Evolutionary conservation across 106 monocot genomes (phyloP).

Genomic region (Agapanthus africanus): DNA sequence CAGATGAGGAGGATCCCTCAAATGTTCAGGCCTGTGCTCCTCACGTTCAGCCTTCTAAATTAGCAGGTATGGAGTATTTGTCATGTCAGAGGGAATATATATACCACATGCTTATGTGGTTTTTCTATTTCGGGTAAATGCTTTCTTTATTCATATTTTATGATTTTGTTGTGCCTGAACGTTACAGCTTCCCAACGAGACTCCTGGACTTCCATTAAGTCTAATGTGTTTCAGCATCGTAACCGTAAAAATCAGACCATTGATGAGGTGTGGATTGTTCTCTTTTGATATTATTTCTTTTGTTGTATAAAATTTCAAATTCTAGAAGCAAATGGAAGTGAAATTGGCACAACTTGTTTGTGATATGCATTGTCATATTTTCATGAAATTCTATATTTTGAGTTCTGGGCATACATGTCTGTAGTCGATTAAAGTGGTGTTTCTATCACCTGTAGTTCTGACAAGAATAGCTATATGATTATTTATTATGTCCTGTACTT

Average conservation of each 20-base stretch:
- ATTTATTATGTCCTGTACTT: neutral
- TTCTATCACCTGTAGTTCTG: neutral
- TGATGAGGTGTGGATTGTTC: slow-evolving; percentile 65
- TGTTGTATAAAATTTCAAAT: neutral
- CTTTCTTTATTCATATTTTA: too few relatives aligned
- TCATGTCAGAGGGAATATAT: neutral
- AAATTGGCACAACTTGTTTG: neutral
- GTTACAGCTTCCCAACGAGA: slow-evolving; percentile 32
- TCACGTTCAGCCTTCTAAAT: slow-evolving; percentile 18
- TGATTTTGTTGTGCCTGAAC: slow-evolving; percentile 3
- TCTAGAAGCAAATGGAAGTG: neutral
- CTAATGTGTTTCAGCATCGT: slow-evolving; percentile 79
- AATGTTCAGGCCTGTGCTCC: slow-evolving; percentile 7
- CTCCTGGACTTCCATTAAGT: slow-evolving; percentile 52
- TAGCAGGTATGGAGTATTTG: slow-evolving; percentile 27
- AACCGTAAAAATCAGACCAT: slow-evolving; percentile 69
- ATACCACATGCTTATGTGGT: too few relatives aligned
- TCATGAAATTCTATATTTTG: neutral
- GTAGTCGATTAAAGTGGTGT: neutral
- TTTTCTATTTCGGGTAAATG: too few relatives aligned
- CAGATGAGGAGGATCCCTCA: slow-evolving; percentile 58
- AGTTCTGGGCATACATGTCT: neutral
- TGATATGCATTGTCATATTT: neutral
- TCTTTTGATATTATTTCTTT: neutral
- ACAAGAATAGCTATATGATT: neutral